Conservation (phyloP, 495 filamentous ascomycete genomes). For the Penicillium bialowiezense region DNA sequence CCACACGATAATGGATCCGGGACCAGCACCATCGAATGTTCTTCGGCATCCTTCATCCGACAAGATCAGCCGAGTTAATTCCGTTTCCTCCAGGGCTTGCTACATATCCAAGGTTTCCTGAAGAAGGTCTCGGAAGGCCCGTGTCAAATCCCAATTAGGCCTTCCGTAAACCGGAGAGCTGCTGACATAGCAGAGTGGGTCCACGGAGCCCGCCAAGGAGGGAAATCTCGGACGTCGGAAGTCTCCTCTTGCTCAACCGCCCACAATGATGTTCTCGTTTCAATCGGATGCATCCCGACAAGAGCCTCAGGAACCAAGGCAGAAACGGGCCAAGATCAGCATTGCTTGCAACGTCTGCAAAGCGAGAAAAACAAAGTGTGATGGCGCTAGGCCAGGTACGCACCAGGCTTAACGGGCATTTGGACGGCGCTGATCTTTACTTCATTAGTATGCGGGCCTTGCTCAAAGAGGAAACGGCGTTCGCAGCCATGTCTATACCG, state of each 20-base stretch:
- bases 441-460: conserved; percentile 11
- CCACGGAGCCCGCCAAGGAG: not conserved
- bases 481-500: conserved; percentile 6
- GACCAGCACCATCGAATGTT: not conserved
- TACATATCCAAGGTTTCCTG: not conserved
- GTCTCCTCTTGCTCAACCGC: not conserved
- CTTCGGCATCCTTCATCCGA: not conserved
- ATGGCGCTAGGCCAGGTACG: conserved; percentile 12
- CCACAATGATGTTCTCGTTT: conserved; percentile 12
- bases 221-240: not conserved
- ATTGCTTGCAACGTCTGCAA: conserved; percentile 13
- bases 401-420: not conserved
- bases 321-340: conserved; percentile 9
- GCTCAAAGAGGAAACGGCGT: conserved; percentile 8
- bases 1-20: not conserved
- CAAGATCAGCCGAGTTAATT: not conserved
- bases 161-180: not conserved
- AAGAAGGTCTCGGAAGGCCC: not conserved
- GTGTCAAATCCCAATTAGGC: not conserved
- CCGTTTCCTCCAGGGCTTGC: too few relatives aligned
- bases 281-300: conserved; percentile 1
- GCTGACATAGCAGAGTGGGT: not conserved
- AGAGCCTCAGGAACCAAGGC: not conserved
- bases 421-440: not conserved
- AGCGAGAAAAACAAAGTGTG: conserved; percentile 12